Conservation (phyloP, 2,329 filamentous ascomycete genomes). For the Aspergillus sojae region DNA sequence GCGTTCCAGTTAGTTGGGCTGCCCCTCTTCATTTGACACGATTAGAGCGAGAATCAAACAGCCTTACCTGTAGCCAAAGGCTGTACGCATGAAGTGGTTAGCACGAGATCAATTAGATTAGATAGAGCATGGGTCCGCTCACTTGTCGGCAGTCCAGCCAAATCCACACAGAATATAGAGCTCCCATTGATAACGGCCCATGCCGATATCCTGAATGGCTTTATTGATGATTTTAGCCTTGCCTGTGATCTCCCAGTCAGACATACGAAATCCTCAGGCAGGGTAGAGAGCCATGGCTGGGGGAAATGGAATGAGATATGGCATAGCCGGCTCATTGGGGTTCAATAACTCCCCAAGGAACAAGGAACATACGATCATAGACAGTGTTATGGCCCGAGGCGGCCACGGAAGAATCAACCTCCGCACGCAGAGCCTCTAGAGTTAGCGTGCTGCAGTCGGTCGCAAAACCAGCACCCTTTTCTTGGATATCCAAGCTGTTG, state of each 20-base stretch:
- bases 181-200: slow-evolving; percentile 85
- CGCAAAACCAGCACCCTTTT: slow-evolving; percentile 39
- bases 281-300: background rate
- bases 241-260: slow-evolving; percentile 48
- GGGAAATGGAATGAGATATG: background rate
- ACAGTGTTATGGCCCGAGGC: slow-evolving; percentile 62
- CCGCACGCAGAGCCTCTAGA: slow-evolving; percentile 68
- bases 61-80: slow-evolving; percentile 69
- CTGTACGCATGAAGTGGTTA: slow-evolving; percentile 42
- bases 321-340: background rate
- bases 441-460: slow-evolving; percentile 56
- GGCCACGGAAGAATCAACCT: slow-evolving; percentile 64
- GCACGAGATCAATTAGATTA: background rate
- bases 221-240: slow-evolving; percentile 82
- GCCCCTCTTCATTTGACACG: background rate
- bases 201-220: slow-evolving; percentile 84
- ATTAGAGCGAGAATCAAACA: background rate
- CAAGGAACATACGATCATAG: slow-evolving; percentile 70
- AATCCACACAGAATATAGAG: slow-evolving; percentile 80
- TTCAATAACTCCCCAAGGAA: background rate
- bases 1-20: slow-evolving; percentile 14
- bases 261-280: background rate
- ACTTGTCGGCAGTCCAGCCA: slow-evolving; percentile 87
- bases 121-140: slow-evolving; percentile 31
- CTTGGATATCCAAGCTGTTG: slow-evolving; percentile 36